Percentiles rank a stretch among this genome's conserved stretches.
Conservation (phyloP, 2,329 filamentous ascomycete species). For the Leptographium lundbergii region DNA sequence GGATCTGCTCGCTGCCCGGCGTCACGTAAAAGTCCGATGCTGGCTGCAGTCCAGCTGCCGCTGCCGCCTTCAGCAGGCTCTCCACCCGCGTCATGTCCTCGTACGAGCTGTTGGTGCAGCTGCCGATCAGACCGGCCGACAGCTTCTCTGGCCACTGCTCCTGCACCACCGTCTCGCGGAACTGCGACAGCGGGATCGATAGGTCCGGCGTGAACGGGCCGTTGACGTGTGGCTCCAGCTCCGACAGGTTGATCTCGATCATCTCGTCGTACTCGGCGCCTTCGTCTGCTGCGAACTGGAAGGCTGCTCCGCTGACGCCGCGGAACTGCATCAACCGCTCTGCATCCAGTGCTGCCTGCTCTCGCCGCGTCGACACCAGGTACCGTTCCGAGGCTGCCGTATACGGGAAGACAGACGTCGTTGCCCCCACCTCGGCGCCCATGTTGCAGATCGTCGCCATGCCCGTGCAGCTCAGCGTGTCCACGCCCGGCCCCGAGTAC, state of each 20-base stretch:
- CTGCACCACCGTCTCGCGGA: constrained; percentile 70
- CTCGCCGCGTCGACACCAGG: constrained; percentile 69
- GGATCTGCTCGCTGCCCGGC: constrained; percentile 91
- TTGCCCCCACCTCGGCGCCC: constrained; percentile 83
- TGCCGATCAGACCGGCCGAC: constrained; percentile 87
- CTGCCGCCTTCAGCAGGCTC: constrained; percentile 82
- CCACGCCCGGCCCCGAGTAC: constrained; percentile 81
- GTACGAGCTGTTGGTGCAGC: constrained; percentile 98
- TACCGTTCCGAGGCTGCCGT: constrained; percentile 75
- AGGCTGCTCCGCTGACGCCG: constrained; percentile 31
- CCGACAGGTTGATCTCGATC: constrained; percentile 80
- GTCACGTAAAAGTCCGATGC: constrained; percentile 91
- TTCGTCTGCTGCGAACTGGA: constrained; percentile 63
- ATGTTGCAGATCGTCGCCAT: constrained; percentile 91
- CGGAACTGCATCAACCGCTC: constrained; percentile 45
- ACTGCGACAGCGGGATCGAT: constrained; percentile 81
- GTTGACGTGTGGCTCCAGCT: constrained; percentile 91
- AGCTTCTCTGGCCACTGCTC: constrained; percentile 87
- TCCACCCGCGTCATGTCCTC: constrained; percentile 97
- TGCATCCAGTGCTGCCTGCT: constrained; percentile 55
- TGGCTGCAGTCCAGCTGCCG: constrained; percentile 78
- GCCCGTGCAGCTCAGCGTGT: constrained; percentile 80
- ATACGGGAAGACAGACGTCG: constrained; percentile 90
- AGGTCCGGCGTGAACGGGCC: constrained; percentile 94
- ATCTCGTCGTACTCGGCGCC: constrained; percentile 81